phyloP scores from a whole-genome alignment of 352 stramenopile species.

The Globisporangium nunn region DNA sequence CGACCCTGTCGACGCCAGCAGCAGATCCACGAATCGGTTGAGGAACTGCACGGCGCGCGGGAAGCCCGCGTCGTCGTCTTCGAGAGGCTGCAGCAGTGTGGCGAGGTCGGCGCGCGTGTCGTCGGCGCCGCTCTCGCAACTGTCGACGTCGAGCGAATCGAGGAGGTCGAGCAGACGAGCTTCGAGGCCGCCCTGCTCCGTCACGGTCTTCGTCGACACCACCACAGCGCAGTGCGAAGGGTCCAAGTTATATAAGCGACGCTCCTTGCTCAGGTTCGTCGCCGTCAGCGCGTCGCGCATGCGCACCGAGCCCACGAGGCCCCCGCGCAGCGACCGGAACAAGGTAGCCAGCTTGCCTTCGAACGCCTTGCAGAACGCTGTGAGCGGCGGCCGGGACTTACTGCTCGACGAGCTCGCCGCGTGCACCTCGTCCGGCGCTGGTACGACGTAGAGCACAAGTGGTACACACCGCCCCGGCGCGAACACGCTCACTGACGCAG shows the following conservation, averaged over 20 bases:
- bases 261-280: conserved; percentile 56
- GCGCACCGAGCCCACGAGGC: conserved; percentile 40
- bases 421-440: conserved; percentile 43
- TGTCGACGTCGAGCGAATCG: conserved; percentile 23
- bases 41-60: conserved; percentile 49
- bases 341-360: conserved; percentile 45
- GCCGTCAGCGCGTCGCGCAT: conserved; percentile 47
- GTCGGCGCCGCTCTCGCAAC: conserved; percentile 10
- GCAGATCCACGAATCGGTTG: conserved; percentile 48
- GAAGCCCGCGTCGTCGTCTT: conserved; percentile 52
- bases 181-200: conserved; percentile 22
- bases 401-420: conserved; percentile 19
- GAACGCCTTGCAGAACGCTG: conserved; percentile 48
- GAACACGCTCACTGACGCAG: conserved; percentile 27
- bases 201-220: conserved; percentile 29
- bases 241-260: conserved; percentile 59
- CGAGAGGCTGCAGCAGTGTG: conserved; percentile 31
- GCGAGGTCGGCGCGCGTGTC: conserved; percentile 18
- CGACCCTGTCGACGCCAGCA: conserved; percentile 25
- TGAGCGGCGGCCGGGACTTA: conserved; percentile 34
- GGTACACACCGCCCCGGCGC: conserved; percentile 56
- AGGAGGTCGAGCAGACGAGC: conserved; percentile 35
- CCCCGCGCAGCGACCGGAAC: conserved; percentile 47
- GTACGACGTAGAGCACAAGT: conserved; percentile 53
- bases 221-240: conserved; percentile 63